phyloP scores from a whole-genome alignment of 345 rosid species.

The Pugionium cornutum region DNA sequence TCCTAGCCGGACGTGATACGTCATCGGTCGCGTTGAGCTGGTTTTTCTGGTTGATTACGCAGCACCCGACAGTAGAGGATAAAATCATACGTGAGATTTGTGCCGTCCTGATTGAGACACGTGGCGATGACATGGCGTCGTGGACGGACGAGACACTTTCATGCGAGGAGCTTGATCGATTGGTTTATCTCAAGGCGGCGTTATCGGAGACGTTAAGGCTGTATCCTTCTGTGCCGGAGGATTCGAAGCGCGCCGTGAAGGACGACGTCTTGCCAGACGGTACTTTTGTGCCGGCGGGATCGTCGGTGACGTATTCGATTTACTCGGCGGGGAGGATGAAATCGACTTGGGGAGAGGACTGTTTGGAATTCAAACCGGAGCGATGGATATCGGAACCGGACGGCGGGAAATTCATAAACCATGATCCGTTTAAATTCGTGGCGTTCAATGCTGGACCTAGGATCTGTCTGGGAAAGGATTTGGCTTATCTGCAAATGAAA shows the following conservation, averaged over 20 bases:
- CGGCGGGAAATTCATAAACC: conserved; percentile 58
- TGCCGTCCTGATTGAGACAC: conserved; percentile 60
- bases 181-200: conserved; percentile 82
- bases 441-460: conserved; percentile 95
- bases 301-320: conserved; percentile 82
- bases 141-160: conserved; percentile 71
- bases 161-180: conserved; percentile 68
- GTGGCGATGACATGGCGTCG: conserved; percentile 53
- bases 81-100: conserved; percentile 67
- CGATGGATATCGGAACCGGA: conserved; percentile 72
- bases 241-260: conserved; percentile 71
- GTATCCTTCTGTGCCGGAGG: conserved; percentile 90
- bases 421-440: conserved; percentile 73
- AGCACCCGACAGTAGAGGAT: conserved; percentile 66
- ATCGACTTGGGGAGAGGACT: conserved; percentile 87
- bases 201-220: conserved; percentile 81
- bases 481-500: conserved; percentile 92
- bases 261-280: conserved; percentile 94
- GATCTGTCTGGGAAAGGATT: conserved; percentile 73
- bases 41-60: conserved; percentile 80
- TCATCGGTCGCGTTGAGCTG: conserved; percentile 86
- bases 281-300: conserved; percentile 82
- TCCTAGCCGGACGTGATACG: conserved; percentile 97
- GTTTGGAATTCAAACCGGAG: conserved; percentile 77
- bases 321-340: conserved; percentile 87